Conservation (phyloP, 2,329 filamentous ascomycete species). For the Cordyceps tenuipes region DNA sequence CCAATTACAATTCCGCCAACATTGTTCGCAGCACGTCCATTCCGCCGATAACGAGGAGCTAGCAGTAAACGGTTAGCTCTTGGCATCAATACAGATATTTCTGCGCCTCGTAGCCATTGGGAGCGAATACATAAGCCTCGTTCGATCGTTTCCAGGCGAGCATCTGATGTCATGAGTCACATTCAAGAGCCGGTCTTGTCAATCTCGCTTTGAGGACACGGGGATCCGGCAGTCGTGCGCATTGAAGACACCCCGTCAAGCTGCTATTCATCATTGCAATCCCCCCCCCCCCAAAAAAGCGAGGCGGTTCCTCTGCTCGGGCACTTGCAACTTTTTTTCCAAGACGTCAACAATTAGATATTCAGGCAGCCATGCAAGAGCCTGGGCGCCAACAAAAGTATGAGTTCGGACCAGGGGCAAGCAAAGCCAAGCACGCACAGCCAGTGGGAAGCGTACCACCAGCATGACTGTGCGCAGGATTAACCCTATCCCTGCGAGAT, state of each 20-base stretch:
- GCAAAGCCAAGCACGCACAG: not conserved
- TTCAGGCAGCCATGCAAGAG: slow-evolving; percentile 8
- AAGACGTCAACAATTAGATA: not conserved
- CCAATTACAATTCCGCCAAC: slow-evolving; percentile 2
- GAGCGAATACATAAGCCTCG: slow-evolving; percentile 13
- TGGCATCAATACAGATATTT: slow-evolving; percentile 15
- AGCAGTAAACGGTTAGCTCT: not conserved
- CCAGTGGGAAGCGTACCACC: not conserved
- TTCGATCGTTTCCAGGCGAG: not conserved
- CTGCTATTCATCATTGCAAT: not conserved
- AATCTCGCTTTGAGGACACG: not conserved
- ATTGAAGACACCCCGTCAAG: not conserved
- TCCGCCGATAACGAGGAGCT: not conserved
- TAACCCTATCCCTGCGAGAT: slow-evolving; percentile 3
- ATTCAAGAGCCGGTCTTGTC: not conserved
- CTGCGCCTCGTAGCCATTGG: slow-evolving; percentile 13
- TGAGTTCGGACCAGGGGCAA: not conserved
- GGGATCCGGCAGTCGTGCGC: not conserved
- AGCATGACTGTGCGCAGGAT: not conserved
- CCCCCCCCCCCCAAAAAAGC: no score
- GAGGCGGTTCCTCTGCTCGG: not conserved
- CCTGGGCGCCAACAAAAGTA: not conserved
- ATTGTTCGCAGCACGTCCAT: not conserved
- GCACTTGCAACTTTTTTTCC: not conserved
- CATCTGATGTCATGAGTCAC: slow-evolving; percentile 8